Evolutionary conservation across 768 basidiomycete species (phyloP), one percentile per base, ranked within the genome.

Genomic region (Calocybe indica): DNA sequence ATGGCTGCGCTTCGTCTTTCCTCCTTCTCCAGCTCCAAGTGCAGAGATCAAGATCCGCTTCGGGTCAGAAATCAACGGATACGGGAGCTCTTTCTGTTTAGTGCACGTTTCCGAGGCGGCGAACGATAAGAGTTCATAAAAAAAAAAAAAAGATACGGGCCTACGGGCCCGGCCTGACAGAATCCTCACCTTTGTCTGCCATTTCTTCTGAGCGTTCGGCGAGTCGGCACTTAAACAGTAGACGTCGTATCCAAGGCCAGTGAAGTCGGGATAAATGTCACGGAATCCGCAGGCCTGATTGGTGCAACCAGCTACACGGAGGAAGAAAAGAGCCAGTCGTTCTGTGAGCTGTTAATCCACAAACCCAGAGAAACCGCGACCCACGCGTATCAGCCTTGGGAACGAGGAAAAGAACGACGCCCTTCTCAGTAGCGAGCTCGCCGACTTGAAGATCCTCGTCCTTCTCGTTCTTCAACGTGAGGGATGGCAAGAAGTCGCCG

Each of bases 201-300:
- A 93, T 62, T 85, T 91, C 48, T 63, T 71, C 65, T 92, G 90
- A 1, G 87, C 85, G 6, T 74, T 58, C 0, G 88, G 78, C 6
- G 78, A 71, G 64, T 94, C 92, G 5, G 82, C 81, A 62, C 88
- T 92, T 48, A 97, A 66, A 53, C 92, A 92, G 62, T 91, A 91
- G 37, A 95, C 84, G 45, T 74, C 74, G 63, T 82, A 96, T 37
- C 80, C 73, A 49, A 76, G 60, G 5, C 78, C 67, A 2, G 77
- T 71, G 62, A 94, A 94, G 53, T 88, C 84, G 5, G 82, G 77
- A 62, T 86, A 89, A 45, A 72, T 72, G 61, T 97, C 93, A 13
- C 92, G 77, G 75, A 88, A 98, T 4, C 84, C 88, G 61, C 94
- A 97, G 0, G 94, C 93, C 63, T 97, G 93, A 33, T 69, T 84